Evolutionary conservation across 1,139 yeast species (phyloP).

Genomic region (Geotrichum bryndzae): DNA sequence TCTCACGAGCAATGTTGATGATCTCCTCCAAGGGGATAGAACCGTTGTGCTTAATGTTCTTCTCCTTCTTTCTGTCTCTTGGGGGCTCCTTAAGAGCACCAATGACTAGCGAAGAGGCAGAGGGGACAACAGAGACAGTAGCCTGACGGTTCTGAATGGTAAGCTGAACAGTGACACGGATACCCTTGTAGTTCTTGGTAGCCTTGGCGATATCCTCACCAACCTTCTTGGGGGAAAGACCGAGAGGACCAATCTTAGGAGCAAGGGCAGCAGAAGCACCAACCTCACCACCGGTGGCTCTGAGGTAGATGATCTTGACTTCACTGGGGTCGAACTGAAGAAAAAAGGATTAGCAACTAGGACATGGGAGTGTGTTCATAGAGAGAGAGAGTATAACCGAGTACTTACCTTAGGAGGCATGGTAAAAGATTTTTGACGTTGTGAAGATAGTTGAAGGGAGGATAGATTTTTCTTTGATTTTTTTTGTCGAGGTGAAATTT

Average conservation of each 20-base stretch:
- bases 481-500: neutral
- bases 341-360: neutral
- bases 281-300: conserved; percentile 99
- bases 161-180: conserved; percentile 97
- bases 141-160: conserved; percentile 99
- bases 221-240: conserved; percentile 99
- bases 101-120: conserved; percentile 98
- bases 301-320: conserved; percentile 96
- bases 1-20: conserved; percentile 94
- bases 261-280: conserved; percentile 99
- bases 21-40: conserved; percentile 96
- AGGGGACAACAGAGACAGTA: conserved; percentile 96
- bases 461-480: neutral
- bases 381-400: neutral
- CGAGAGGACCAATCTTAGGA: conserved; percentile 99
- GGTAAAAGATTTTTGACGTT: neutral
- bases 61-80: conserved; percentile 99
- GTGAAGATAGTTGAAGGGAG: neutral
- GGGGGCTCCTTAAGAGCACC: conserved; percentile 99
- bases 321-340: conserved; percentile 88
- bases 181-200: conserved; percentile 98
- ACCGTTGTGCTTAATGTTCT: conserved; percentile 99
- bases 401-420: neutral
- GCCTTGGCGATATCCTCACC: conserved; percentile 99
- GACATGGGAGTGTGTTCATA: neutral